Evolutionary conservation across 2,329 filamentous ascomycete species (phyloP), one percentile per base, ranked within the genome.

Genomic region (Didymella pinodella): DNA sequence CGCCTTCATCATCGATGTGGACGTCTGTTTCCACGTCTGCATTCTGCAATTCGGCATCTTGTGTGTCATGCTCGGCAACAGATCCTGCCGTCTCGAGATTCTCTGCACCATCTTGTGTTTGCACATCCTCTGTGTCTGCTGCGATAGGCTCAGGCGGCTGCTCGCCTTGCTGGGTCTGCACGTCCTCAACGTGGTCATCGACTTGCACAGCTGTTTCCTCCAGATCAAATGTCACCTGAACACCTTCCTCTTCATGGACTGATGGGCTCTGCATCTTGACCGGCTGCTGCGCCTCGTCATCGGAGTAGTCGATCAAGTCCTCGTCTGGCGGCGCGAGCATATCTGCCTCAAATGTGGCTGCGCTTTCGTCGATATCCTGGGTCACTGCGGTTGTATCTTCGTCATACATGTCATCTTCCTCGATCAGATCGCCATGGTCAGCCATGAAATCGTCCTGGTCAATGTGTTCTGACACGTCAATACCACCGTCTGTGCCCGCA

Each of bases 401-500:
- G 31, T 64, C 49, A 29, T 63, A 58, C 34, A 64, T 53, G 41
- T 66, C 60, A 44, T 73, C 69, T 38, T 73, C 67, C 7, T 73
- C 68, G 7, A 73, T 72, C 7, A 70, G 50, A 29, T 71, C 69
- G 20, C 75, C 75, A 25, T 72, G 62, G 57, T 78, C 77, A 32
- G 67, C 65, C 76, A 78, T 78, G 52, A 74, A 70, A 46, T 78
- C 75, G 56, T 78, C 76, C 48, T 71, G 65, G 32, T 73, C 67
- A 59, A 25, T 4, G 48, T 44, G 59, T 16, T 64, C 57, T 22
- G 69, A 62, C 12, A 59, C 40, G 29, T 70, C 67, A 18, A 62
- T 34, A 16, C 58, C 73, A n/a, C 48, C 57, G 25, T 73, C 74
- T 43, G 71, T 68, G 14, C 54, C 67, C 14, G 70, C 78, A 64